phyloP scores from a whole-genome alignment of 305 asterid species.

The Fraxinus baroniana region DNA sequence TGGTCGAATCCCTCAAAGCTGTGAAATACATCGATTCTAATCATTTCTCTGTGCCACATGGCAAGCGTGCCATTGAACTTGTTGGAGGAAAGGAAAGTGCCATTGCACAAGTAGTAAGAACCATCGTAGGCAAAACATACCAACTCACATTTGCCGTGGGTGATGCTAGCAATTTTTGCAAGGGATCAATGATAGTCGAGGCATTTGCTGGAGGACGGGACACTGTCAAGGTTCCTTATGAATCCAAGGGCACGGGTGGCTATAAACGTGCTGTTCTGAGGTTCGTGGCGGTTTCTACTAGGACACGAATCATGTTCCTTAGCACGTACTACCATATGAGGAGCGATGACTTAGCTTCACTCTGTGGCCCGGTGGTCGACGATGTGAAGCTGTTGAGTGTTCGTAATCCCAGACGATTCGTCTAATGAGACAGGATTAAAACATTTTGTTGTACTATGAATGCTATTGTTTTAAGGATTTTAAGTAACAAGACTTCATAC shows the following conservation, averaged over 20 bases:
- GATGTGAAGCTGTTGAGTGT: conserved; percentile 73
- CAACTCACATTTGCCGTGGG: conserved; percentile 76
- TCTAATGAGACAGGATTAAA: conserved; percentile 22
- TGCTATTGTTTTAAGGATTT: conserved; percentile 6
- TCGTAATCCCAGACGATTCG: conserved; percentile 52
- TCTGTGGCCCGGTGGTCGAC: conserved; percentile 92
- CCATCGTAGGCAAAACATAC: conserved; percentile 62
- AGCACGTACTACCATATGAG: conserved; percentile 88
- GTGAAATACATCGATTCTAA: conserved; percentile 82
- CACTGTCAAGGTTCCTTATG: conserved; percentile 73
- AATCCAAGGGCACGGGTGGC: conserved; percentile 87
- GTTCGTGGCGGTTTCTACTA: conserved; percentile 54
- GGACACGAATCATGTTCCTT: conserved; percentile 78
- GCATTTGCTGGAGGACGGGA: conserved; percentile 85
- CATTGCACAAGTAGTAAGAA: conserved; percentile 74
- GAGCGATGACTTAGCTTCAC: conserved; percentile 80
- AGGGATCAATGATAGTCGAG: conserved; percentile 89
- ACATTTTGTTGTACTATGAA: conserved; percentile 8
- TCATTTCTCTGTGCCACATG: conserved; percentile 83
- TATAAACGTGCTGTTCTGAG: conserved; percentile 68
- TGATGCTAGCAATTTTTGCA: conserved; percentile 85
- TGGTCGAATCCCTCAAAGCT: conserved; percentile 91
- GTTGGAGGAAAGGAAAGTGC: conserved; percentile 97
- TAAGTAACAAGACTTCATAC: conserved; percentile 19
- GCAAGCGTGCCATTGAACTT: conserved; percentile 80